Percentiles rank a stretch among this genome's conserved stretches.
phyloP scores from a whole-genome alignment of 306 rosid species.

The Coriaria nepalensis region DNA sequence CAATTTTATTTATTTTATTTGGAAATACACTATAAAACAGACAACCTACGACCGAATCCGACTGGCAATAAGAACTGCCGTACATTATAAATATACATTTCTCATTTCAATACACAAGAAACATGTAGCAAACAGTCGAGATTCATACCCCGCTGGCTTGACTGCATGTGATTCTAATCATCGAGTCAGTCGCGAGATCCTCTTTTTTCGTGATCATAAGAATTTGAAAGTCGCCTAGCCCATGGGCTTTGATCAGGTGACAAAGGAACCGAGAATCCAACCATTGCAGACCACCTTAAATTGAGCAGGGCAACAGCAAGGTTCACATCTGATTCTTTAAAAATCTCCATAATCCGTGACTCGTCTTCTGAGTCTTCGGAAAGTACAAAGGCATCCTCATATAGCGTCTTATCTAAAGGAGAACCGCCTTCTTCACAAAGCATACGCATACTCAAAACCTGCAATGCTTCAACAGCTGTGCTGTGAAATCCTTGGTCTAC shows the following conservation, averaged over 20 bases:
- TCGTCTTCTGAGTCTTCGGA: conserved; percentile 40
- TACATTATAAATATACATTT: no score
- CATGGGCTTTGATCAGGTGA: conserved; percentile 53
- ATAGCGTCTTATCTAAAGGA: conserved; percentile 14
- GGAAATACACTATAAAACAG: no score
- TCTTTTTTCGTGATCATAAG: conserved; percentile 11
- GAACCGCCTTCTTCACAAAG: conserved; percentile 26
- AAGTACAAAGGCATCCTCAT: conserved; percentile 36
- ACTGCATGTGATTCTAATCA: no score
- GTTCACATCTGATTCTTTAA: conserved; percentile 34
- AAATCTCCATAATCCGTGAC: conserved; percentile 33
- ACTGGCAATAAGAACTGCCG: no score
- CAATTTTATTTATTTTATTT: no score
- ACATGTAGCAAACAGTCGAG: no score
- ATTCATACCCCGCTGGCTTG: no score
- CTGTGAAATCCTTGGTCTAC: conserved; percentile 35
- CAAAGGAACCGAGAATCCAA: conserved; percentile 43
- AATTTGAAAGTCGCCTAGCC: conserved; percentile 40
- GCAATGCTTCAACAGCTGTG: conserved; percentile 64
- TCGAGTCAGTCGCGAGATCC: no score
- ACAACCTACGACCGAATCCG: no score
- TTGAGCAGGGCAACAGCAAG: conserved; percentile 51
- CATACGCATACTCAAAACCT: conserved; percentile 52
- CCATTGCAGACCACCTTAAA: conserved; percentile 59
- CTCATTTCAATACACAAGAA: no score